These are phyloP conservation scores for Citrus australasica DNA, from an alignment of 345 rosid species.

Conservation along the genomic window DNA sequence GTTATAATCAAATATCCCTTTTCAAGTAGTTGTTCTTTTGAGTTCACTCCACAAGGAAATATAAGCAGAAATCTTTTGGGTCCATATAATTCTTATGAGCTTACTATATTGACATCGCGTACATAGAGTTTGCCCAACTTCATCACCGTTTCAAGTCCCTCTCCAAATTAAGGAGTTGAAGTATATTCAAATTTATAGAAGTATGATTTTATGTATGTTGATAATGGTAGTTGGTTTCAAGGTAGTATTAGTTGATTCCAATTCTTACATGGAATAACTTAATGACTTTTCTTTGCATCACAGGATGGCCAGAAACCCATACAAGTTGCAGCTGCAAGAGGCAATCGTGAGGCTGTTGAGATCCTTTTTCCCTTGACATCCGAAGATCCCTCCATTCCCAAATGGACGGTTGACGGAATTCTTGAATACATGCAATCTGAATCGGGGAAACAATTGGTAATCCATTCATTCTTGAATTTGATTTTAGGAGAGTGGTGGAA, in stretches of 20 bases:
- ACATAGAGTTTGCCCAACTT: not conserved
- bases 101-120: not conserved
- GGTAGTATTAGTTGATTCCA: constrained; percentile 2
- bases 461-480: not conserved
- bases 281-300: constrained; percentile 7
- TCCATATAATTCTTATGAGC: not conserved
- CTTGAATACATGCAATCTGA: constrained; percentile 57
- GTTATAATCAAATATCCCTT: not conserved
- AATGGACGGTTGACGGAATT: constrained; percentile 83
- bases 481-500: not conserved
- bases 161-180: not conserved
- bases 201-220: not conserved
- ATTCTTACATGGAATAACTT: not conserved
- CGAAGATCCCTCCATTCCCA: constrained; percentile 42
- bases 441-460: constrained; percentile 42
- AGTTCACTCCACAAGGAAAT: not conserved
- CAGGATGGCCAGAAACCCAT: constrained; percentile 87
- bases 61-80: not conserved
- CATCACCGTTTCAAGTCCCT: not conserved
- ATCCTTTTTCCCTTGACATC: constrained; percentile 67
- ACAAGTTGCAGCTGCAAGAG: constrained; percentile 82
- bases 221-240: not conserved
- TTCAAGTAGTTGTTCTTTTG: no score
- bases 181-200: not conserved
- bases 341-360: constrained; percentile 61